Evolutionary conservation across 1,284 basidiomycete genomes (phyloP), one percentile per base, ranked within the genome.

Genomic region (Heterobasidion occidentale): DNA sequence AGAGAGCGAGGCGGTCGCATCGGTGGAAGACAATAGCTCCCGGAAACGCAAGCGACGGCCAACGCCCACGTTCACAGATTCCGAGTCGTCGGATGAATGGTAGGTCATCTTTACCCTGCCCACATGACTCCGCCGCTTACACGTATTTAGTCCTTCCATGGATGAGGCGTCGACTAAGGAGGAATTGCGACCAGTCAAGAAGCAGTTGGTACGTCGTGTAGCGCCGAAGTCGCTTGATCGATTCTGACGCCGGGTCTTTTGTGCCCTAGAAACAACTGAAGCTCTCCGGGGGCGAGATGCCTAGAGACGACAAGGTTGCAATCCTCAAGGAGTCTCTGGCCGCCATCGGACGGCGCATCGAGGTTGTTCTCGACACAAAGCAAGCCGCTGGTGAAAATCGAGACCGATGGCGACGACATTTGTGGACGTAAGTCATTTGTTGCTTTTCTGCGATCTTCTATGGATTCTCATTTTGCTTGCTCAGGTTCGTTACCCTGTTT

Each of bases 161-260:
- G 96, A 98, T 67, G 97, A 99, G 71, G 80, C 77, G 35, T 79
- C 89, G 17, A 97, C 96, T 51, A 99, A 99, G 74, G 95, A 98
- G 73, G 87, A 95, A 66, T 73, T 99, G 62, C 84, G 97, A 52
- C 97, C 97, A 2, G 96, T 98, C 60, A 98, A 98, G 80, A 92
- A 92, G 72, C 92, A 98, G 70, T 79, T 99, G 60, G 92, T 92
- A 65, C 67, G 85, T 78, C 15, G 9, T 34, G 17, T 19, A 7
- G 15, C 33, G 19, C 15, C 33, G 15, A 20, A 14, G 12, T 45
- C 12, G 14, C 12, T 36, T 52, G 17, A 17, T 44, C 11, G 34
- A 17, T 46, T 27, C 27, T 19, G 9, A 33, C 11, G 44, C 45
- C 51, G 12, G 38, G 55, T 19, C 58, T 17, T 35, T 7, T 11